Percentiles rank a stretch among this genome's conserved stretches.
These are phyloP conservation scores for Penicillium sp. DNA, from an alignment of 2,329 filamentous ascomycete species.

Conservation along the genomic window DNA sequence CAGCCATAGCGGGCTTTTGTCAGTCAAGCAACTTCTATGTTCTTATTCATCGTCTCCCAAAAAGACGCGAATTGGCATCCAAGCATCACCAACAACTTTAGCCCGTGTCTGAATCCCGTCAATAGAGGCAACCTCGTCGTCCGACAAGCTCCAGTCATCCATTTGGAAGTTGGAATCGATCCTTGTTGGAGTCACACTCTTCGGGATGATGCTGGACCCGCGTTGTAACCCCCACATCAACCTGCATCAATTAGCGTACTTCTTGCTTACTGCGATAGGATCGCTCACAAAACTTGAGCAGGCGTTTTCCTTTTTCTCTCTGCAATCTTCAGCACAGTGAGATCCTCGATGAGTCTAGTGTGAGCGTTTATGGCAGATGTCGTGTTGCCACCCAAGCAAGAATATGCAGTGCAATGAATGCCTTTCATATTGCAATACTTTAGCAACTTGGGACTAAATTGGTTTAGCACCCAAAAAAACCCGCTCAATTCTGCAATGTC, in stretches of 20 bases:
- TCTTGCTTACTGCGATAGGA: neutral
- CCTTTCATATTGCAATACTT: conserved; percentile 69
- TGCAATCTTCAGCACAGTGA: conserved; percentile 11
- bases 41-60: neutral
- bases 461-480: neutral
- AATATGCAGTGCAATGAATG: conserved; percentile 67
- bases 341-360: conserved; percentile 64
- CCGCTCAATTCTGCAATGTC: neutral
- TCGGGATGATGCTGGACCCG: conserved; percentile 75
- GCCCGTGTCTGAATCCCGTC: neutral
- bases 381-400: conserved; percentile 67
- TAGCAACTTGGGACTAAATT: conserved; percentile 66
- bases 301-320: neutral
- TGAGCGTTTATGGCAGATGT: conserved; percentile 32
- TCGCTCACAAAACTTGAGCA: conserved; percentile 21
- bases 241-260: neutral
- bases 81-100: neutral
- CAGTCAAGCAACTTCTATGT: neutral
- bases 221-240: conserved; percentile 66
- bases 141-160: neutral
- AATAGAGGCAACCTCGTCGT: neutral
- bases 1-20: neutral
- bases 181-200: conserved; percentile 66
- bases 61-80: neutral
- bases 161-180: conserved; percentile 71